Evolutionary conservation across 1,284 basidiomycete genomes (phyloP), one percentile per base, ranked within the genome.

Genomic region (Rhodotorula sp.): DNA sequence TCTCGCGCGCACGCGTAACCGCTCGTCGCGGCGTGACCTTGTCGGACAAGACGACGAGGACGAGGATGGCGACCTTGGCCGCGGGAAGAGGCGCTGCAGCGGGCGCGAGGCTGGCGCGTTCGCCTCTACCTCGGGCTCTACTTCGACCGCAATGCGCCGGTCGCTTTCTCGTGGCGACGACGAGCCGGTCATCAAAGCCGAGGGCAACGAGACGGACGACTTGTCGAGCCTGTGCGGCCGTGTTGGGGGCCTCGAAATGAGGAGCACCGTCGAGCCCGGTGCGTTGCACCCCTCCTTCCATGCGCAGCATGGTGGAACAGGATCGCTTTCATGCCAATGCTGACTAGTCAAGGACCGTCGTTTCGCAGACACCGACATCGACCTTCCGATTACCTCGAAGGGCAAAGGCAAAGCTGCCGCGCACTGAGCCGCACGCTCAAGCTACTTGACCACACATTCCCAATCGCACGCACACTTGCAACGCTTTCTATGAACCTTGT

Each of bases 211-310:
- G 8, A 21, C 19, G 19, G 67, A 73, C 25, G 70, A 71, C 48
- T 21, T 73, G 14, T 61, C 64, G 27, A 66, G 67, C 44, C 48
- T 73, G 23, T 73, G 71, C 46, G 71, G 67, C 10, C 42, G 61
- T 1, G 71, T 73, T 42, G 62, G 50, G 21, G 64, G 61, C 3
- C 53, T 73, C 42, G 71, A 66, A 14, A 61, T 73, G 34, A 46
- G 61, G 49, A 57, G 52, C 44, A 52, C 58, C 5, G 54, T 67
- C 42, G 71, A 70, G 42, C 53, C 64, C 0, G 71, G 71, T 70
- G 19, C 27, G 71, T 70, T 23, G 1, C 14, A 1, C 9, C 13
- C 9, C 13, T 23, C 1, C 10, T 19, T 19, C 21, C 46, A 0
- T 19, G 17, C 1, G n/a, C 25, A 1, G 34, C 5, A 3, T 34